These are phyloP conservation scores for Phytophthora crassamura DNA, from an alignment of 352 stramenopile species.

Conservation along the genomic window DNA sequence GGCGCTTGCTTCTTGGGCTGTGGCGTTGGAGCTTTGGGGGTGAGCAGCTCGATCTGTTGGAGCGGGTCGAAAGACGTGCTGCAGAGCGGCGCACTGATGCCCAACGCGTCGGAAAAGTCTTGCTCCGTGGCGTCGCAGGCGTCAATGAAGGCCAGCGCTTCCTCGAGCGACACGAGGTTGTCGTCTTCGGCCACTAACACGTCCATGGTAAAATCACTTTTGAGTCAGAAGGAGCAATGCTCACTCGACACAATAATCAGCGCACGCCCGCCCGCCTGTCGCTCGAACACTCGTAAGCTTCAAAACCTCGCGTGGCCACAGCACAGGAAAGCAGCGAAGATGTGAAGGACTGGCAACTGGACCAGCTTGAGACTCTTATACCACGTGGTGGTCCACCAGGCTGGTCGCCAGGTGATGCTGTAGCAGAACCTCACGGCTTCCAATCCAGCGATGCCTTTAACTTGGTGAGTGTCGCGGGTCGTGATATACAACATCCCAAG, in stretches of 20 bases:
- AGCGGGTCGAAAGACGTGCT: conserved; percentile 5
- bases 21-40: not conserved
- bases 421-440: not conserved
- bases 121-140: conserved; percentile 9
- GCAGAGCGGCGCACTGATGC: not conserved
- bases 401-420: not conserved
- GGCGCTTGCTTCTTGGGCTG: conserved; percentile 4
- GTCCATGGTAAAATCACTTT: conserved; percentile 13
- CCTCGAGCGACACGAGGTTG: conserved; percentile 29
- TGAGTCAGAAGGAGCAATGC: conserved; percentile 24
- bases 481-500: too few species aligned
- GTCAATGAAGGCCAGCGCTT: conserved; percentile 39
- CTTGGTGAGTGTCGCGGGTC: too few species aligned
- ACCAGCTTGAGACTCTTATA: too few species aligned
- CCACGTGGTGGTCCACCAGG: not conserved
- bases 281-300: not conserved
- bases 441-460: too few species aligned
- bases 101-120: conserved; percentile 6
- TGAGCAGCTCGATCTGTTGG: conserved; percentile 3
- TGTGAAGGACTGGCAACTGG: not conserved
- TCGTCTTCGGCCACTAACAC: conserved; percentile 33
- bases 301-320: not conserved
- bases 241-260: conserved; percentile 23
- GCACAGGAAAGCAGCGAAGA: not conserved
- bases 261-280: not conserved